Percentiles rank a stretch among this genome's conserved stretches.
Evolutionary conservation across 78 protist genomes (phyloP).

Genomic region (Dictyostelium brefeldianum): DNA sequence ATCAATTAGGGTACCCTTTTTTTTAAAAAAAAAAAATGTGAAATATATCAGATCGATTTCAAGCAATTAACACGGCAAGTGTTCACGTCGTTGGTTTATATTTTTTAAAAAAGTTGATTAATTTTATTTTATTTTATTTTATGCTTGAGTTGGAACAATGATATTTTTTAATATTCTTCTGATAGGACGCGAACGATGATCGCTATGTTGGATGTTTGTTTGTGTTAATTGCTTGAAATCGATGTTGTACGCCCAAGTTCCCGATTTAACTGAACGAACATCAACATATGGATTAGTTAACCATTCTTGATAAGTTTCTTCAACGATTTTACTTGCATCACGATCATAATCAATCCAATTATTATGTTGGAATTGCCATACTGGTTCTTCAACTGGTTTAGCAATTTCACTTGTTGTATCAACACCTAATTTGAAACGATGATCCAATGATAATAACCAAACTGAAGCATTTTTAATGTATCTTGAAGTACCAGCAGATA

Average conservation of each 20-base stretch:
- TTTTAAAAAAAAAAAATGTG: too few species aligned
- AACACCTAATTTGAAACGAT: constrained; percentile 47
- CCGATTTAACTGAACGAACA: constrained; percentile 73
- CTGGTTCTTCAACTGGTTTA: constrained; percentile 6
- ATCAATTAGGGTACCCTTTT: too few species aligned
- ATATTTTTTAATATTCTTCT: constrained; percentile 3
- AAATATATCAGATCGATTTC: too few species aligned
- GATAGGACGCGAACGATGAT: constrained; percentile 37
- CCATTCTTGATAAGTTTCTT: constrained; percentile 68
- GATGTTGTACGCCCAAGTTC: constrained; percentile 62
- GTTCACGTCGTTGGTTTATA: too few species aligned
- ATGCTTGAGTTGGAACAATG: neutral
- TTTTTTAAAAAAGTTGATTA: too few species aligned
- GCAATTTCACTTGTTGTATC: neutral
- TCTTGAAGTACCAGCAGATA: constrained; percentile 29
- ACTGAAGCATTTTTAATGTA: constrained; percentile 41
- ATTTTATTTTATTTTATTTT: too few species aligned
- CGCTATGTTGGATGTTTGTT: constrained; percentile 74
- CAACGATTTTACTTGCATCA: constrained; percentile 63
- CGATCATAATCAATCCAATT: constrained; percentile 62
- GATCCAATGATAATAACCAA: constrained; percentile 56
- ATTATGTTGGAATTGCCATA: constrained; percentile 70
- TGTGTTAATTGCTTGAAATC: constrained; percentile 66
- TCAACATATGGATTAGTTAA: constrained; percentile 55
- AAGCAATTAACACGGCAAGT: too few species aligned